Base-by-base conservation (phyloP, 352 stramenopile genomes). In the Phytophthora aleatoria region DNA sequence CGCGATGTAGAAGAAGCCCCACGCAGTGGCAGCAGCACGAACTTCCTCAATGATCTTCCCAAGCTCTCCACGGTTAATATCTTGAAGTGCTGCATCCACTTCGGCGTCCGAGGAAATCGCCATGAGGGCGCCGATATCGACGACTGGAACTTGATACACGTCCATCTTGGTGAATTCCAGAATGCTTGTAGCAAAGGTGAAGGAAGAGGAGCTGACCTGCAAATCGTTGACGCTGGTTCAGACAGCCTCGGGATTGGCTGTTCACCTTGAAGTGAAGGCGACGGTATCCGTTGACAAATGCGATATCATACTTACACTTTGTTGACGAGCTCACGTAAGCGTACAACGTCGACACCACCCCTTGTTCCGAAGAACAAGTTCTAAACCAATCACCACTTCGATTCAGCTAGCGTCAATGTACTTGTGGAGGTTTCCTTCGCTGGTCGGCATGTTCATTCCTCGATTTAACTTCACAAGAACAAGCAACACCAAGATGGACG, bases 401-500 rank as follows among this genome's bases (percentile, higher is more conserved):
- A 36, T 33, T 26, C 10, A 12, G 10, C 15, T 8, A 38, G 50
- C 24, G 35, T 57, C 50, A 50, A 50, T 10, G 38, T 36, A 11
- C 0, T 41, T 24, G 6, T 20, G 6, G 1, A 27, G 11, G 28
- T 5, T 26, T 16, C 42, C 28, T 13, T 27, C 5, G 7, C 33
- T 53, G 12, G 15, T 20, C 4, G 11, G n/a, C 7, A 24, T 41
- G 47, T 53, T 31, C 47, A 53, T 53, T 53, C 30, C 12, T 53
- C 2, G 42, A 53, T 53, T 53, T 39, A 36, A 8, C 31, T 5
- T 15, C 11, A 41, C 28, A 1, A 10, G 28, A 51, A 5, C 39
- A 75, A 61, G 76, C 86, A 50, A 74, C 71, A 68, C 8, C 8
- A 57, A 61, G 31, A 71, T 71, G 67, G 56, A 74, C 28, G 36